These are phyloP conservation scores for Telopea speciosissima DNA, from an alignment of 177 flowering plant species.

Conservation along the genomic window DNA sequence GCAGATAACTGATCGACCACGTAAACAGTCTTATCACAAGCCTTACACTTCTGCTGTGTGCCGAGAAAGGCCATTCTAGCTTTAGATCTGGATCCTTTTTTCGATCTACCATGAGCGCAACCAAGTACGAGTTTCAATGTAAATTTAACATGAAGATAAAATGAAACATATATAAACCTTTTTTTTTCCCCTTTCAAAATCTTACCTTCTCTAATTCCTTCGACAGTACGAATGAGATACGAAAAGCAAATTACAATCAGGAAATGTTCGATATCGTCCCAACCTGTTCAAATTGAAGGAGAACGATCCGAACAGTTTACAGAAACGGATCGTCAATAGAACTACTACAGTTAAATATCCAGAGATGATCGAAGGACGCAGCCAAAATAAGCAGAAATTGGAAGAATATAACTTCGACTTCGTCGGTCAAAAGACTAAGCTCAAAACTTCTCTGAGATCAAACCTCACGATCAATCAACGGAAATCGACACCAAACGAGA, in stretches of 20 bases:
- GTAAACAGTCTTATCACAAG: slow-evolving; percentile 87
- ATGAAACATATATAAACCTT: background rate
- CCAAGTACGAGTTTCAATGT: background rate
- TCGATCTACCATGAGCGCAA: slow-evolving; percentile 2
- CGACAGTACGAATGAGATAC: background rate
- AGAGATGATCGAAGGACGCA: background rate
- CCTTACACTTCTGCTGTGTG: slow-evolving; percentile 89
- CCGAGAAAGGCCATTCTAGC: slow-evolving; percentile 67
- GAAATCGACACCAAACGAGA: background rate
- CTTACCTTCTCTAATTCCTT: background rate
- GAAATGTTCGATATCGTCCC: no score
- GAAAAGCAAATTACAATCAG: background rate
- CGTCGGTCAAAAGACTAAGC: background rate
- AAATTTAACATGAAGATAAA: background rate
- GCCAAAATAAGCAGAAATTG: background rate
- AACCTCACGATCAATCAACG: background rate
- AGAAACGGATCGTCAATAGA: background rate
- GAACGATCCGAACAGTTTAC: background rate
- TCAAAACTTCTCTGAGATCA: background rate
- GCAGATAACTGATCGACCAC: slow-evolving; percentile 79
- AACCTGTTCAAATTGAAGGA: no score
- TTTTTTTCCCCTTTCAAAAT: background rate
- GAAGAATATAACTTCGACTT: background rate
- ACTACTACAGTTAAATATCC: background rate
- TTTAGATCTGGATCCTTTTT: slow-evolving; percentile 9